Evolutionary conservation across 2,329 filamentous ascomycete species (phyloP), one percentile per base, ranked within the genome.

Genomic region (Monosporascus sp.): DNA sequence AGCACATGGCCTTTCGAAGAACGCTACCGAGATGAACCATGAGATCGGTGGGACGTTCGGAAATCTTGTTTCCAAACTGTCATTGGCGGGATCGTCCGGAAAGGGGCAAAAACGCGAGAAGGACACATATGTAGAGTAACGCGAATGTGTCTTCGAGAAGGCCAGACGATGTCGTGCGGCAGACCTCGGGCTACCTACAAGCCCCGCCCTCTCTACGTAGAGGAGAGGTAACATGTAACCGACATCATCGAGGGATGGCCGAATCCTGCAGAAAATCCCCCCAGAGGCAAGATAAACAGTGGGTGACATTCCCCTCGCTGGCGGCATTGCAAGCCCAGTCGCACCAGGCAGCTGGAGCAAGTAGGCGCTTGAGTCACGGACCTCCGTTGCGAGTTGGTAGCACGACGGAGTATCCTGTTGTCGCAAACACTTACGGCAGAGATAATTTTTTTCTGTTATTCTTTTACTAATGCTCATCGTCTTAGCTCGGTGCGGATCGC

Each of bases 341-440:
- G 37, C 45, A 44, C 49, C 26, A 35, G 40, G 43, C 43, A 46
- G 24, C 20, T 24, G 43, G 43, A 46, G 8, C 43, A 26, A 46
- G 43, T 31, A 19, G 16, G 31, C 43, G n/a, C n/a, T 51, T 40
- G 41, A 43, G 54, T 49, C 55, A 55, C 38, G 44, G 49, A 50
- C 56, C 55, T 58, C 53, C 56, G 56, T 56, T 58, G 56, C 54
- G 52, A 53, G 50, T 53, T 44, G 50, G 50, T 41, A 54, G 60
- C 58, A 67, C 61, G 55, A 35, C 62, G 61, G 59, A 57, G 60
- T 52, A 61, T 56, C 58, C 58, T 57, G 59, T 61, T 58, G 59
- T 53, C 56, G 55, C 55, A 61, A 60, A 60, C 55, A 61, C 57
- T 61, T 62, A 58, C 57, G 56, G 58, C 58, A 59, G 60, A 52